Conservation (phyloP, 305 asterid species). For the Fraxinus floribunda region DNA sequence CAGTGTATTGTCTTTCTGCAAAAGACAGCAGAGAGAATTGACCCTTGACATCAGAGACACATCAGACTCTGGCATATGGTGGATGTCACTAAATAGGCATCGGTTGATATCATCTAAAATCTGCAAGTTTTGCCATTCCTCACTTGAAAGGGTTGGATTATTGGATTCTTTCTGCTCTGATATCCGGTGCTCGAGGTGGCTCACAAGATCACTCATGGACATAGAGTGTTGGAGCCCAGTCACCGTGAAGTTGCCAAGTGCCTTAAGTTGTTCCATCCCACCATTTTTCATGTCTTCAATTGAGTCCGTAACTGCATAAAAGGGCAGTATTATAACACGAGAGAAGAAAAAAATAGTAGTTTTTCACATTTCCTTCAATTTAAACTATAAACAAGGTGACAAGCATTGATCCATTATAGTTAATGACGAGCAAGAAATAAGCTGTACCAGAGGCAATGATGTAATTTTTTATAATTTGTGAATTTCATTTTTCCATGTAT, state of each 20-base stretch:
- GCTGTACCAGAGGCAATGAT: background rate
- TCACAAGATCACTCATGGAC: slow-evolving; percentile 87
- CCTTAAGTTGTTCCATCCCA: slow-evolving; percentile 54
- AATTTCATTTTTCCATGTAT: background rate
- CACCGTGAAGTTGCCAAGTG: slow-evolving; percentile 55
- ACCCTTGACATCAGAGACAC: slow-evolving; percentile 84
- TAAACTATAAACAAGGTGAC: slow-evolving; percentile 1
- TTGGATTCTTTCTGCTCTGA: slow-evolving; percentile 63
- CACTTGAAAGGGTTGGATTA: slow-evolving; percentile 57
- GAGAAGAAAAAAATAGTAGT: background rate
- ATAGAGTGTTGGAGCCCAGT: slow-evolving; percentile 75
- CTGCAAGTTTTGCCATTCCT: slow-evolving; percentile 55
- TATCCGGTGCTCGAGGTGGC: slow-evolving; percentile 69
- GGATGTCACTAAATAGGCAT: slow-evolving; percentile 35
- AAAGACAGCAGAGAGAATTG: slow-evolving; percentile 47
- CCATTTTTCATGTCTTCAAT: slow-evolving; percentile 46
- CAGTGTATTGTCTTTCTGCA: slow-evolving; percentile 40
- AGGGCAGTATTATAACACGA: background rate
- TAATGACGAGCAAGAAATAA: background rate
- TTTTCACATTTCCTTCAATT: background rate
- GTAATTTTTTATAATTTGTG: background rate
- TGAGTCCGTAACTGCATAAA: slow-evolving; percentile 43
- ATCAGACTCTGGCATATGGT: slow-evolving; percentile 52
- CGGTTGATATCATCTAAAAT: background rate
- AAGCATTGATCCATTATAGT: background rate